phyloP scores from a whole-genome alignment of 2,329 filamentous ascomycete genomes.

The Myriosclerotinia curreyana region DNA sequence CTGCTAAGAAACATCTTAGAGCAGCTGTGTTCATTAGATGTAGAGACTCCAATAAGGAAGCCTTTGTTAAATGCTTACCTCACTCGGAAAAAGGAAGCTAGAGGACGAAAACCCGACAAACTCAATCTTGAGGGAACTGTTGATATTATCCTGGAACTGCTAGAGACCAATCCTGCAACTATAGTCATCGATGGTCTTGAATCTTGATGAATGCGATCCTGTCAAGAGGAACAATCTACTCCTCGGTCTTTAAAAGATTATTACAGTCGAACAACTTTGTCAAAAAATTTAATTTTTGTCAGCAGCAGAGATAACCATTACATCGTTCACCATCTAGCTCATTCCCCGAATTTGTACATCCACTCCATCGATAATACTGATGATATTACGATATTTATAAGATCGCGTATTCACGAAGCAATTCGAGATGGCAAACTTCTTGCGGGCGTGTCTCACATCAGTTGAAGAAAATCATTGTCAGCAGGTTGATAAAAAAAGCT shows the following conservation, averaged over 20 bases:
- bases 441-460: too few relatives aligned
- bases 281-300: slow-evolving; percentile 25
- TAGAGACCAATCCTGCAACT: slow-evolving; percentile 14
- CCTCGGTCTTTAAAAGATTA: slow-evolving; percentile 18
- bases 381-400: neutral
- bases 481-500: too few relatives aligned
- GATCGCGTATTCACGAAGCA: neutral
- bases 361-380: neutral
- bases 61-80: slow-evolving; percentile 4
- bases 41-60: neutral
- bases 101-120: neutral
- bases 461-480: too few relatives aligned
- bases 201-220: slow-evolving; percentile 25
- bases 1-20: slow-evolving; percentile 31
- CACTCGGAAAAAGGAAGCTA: slow-evolving; percentile 5
- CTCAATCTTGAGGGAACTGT: slow-evolving; percentile 15
- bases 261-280: slow-evolving; percentile 20
- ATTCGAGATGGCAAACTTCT: neutral
- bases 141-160: slow-evolving; percentile 14
- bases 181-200: slow-evolving; percentile 26
- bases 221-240: slow-evolving; percentile 17
- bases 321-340: slow-evolving; percentile 19
- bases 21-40: slow-evolving; percentile 23
- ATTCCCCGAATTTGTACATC: slow-evolving; percentile 16
- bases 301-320: slow-evolving; percentile 25